Evolutionary conservation across 176 grass and related monocot genomes (phyloP), one percentile per base, ranked within the genome.

Genomic region (Cocos nucifera): DNA sequence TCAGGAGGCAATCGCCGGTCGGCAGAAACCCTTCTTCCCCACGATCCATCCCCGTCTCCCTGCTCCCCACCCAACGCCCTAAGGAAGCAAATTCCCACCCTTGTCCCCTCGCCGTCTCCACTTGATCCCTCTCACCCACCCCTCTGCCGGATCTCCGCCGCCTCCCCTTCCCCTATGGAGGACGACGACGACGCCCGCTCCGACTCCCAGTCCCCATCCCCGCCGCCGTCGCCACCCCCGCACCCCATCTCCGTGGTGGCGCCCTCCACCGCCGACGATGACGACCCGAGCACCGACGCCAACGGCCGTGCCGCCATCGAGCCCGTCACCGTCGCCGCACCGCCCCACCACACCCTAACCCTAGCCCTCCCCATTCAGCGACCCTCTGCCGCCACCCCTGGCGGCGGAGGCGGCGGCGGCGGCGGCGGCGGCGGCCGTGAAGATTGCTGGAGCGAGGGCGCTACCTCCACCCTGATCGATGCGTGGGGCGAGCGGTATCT

Each of bases 361-460:
- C 66, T 92, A 53, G 76, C 78, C 21, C 73, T 92, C 62, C 84
- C 87, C 62, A 88, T 98, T 78, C 83, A 96, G 30, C 77, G 35
- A 44, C 35, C 35, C 35, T 14, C 35, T 10, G 10, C 9, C 35
- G 10, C 5, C 28, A 27, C 26, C 26, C 26, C 32, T 2, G 32
- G 32, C 32, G 23, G 78, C 21, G 80, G 83, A 21, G 21, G 21
- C 0, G 32, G 32, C 32, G 9, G 32, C 1, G 32, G 83, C 0
- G 9, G 32, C 1, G 32, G 83, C 0, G 56, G 78, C 21, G 80
- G 83, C 5, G 71, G 92, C 18, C 67, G 93, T 53, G 87, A 98
- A 73, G 93, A 98, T 18, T 89, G 84, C 20, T 92, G 93, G 93
- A 56, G 54, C 19, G n/a, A 10, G n/a, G 54, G 54, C 19, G 54